Conservation (phyloP, 257 asterid species). For the Fraxinus cuspidata region DNA sequence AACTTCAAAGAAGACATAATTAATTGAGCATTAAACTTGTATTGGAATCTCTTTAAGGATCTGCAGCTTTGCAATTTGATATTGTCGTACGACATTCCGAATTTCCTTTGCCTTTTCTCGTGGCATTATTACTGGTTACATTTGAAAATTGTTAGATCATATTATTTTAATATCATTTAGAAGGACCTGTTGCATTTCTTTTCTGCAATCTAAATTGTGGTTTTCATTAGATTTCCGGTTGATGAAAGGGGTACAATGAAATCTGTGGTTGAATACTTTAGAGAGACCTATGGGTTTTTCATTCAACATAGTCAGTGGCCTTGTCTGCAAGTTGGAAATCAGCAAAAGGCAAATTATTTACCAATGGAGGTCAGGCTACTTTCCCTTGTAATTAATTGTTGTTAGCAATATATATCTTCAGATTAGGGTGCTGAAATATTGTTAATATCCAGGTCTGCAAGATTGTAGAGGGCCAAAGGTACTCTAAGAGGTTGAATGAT, state of each 20-base stretch:
- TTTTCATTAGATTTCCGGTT: constrained; percentile 10
- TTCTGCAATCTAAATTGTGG: constrained; percentile 14
- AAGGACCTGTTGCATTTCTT: constrained; percentile 2
- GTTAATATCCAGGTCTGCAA: constrained; percentile 63
- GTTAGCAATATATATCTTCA: neutral
- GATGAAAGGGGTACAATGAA: constrained; percentile 41
- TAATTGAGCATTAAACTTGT: neutral
- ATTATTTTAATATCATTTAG: neutral
- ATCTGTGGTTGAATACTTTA: constrained; percentile 41
- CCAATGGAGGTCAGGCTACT: constrained; percentile 63
- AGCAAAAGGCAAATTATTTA: constrained; percentile 38
- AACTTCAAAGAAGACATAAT: neutral
- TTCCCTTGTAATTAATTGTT: neutral
- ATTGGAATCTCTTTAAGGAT: neutral
- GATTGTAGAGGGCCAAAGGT: constrained; percentile 5
- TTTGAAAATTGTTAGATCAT: neutral
- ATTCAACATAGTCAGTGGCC: constrained; percentile 44
- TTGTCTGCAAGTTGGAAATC: constrained; percentile 46
- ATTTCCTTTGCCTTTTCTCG: neutral
- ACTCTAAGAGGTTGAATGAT: constrained; percentile 18
- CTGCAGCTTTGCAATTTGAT: neutral
- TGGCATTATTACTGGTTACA: neutral
- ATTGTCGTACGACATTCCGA: neutral
- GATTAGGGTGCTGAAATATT: neutral
- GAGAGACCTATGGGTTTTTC: constrained; percentile 46